These are phyloP conservation scores for Phytophthora hibernalis DNA, from an alignment of 352 stramenopile species.

Conservation along the genomic window DNA sequence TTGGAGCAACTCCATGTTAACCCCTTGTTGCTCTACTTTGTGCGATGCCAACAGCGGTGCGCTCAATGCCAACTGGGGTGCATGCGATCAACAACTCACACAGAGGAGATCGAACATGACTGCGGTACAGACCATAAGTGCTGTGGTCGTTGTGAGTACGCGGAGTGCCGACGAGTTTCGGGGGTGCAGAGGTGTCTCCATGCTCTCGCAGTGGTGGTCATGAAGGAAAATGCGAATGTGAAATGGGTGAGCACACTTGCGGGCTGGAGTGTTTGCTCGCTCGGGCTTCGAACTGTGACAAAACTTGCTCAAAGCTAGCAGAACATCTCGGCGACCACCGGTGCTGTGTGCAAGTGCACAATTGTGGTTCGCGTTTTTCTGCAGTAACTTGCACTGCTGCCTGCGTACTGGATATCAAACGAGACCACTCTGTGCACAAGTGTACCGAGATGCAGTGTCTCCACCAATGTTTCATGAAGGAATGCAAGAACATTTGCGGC, in stretches of 20 bases:
- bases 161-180: conserved; percentile 12
- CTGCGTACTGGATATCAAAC: conserved; percentile 50
- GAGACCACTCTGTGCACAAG: conserved; percentile 47
- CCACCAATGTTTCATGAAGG: conserved; percentile 47
- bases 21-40: conserved; percentile 31
- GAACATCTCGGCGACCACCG: conserved; percentile 40
- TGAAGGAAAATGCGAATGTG: conserved; percentile 57
- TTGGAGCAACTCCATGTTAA: conserved; percentile 17
- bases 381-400: conserved; percentile 36
- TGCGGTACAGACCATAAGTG: conserved; percentile 53
- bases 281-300: conserved; percentile 49
- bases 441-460: conserved; percentile 56
- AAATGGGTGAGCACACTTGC: conserved; percentile 57
- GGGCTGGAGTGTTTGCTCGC: conserved; percentile 32
- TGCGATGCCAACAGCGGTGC: conserved; percentile 57
- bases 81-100: conserved; percentile 49
- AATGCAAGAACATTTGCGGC: conserved; percentile 44
- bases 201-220: conserved; percentile 54
- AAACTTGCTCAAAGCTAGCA: conserved; percentile 37
- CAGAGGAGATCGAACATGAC: conserved; percentile 29
- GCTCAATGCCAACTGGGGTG: conserved; percentile 58
- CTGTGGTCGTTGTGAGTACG: conserved; percentile 40
- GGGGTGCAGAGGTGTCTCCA: background rate
- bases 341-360: conserved; percentile 53
- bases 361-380: conserved; percentile 46